Evolutionary conservation across 768 basidiomycete genomes (phyloP), one percentile per base, ranked within the genome.

Genomic region (Suillus luteus): DNA sequence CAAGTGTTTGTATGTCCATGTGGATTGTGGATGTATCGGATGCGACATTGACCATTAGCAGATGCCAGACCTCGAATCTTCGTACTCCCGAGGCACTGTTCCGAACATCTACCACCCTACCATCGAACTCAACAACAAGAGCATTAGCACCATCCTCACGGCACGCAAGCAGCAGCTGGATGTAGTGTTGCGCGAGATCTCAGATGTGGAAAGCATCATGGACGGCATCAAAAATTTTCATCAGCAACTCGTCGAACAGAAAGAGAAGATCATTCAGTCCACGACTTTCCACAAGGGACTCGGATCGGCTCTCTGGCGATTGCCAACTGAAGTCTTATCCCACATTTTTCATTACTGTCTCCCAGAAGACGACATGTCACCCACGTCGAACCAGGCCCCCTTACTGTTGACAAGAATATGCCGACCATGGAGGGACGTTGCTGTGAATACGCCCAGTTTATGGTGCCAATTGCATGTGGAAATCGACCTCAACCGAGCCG

Each of bases 321-420:
- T 85, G 8, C 83, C 84, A 6, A 51, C 79, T 1, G 84, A 85
- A 68, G 69, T 85, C 6, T 76, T 78, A 37, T 76, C 78, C 41
- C 80, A 83, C 69, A 80, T 86, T 41, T 85, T 85, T 68, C 67
- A 69, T 10, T 72, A 75, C 19, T 80, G 78, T 65, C 67, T 79
- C n/a, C 68, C 72, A 3, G n/a, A 61, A 0, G 68, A 72, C 22
- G 60, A 68, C 55, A 65, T 70, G 38, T 75, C 76, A 55, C 73
- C 71, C 15, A 64, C 70, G n/a, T 55, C 64, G 10, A 40, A 27
- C 1, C n/a, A n/a, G n/a, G 27, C 76, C 0, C 82, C 83, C n/a
- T 64, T 81, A 38, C 54, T 80, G 8, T 65, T 85, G 24, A 72
- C 78, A 22, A 70, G 70, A 46, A 77, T 85, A 15, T 82, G 80